Base-by-base conservation (phyloP, 345 rosid species). In the Moricandia moricandioides region DNA sequence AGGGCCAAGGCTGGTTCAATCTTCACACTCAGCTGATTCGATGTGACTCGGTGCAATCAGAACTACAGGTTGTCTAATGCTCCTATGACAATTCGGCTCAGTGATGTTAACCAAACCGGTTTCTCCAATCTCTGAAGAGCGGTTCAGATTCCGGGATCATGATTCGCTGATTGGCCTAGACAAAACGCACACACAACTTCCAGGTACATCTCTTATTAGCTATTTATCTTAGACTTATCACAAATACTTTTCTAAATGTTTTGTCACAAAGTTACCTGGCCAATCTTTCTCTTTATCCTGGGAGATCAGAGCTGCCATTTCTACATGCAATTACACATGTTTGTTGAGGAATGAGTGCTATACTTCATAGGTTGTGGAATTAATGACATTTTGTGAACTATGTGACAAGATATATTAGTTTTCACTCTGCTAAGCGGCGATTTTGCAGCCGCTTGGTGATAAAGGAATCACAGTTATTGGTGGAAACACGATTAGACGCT, bases 371-470 rank as follows among this genome's bases (percentile, higher is more conserved):
- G 11, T 3, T 49, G 37, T 29, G 27, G 49, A 31, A 39, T 67
- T 39, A 4, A 11, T 14, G 37, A 52, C 45, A 3, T 13, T 39
- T 10, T 39, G n/a, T 39, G 45, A 51, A 10, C 16, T 43, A 8
- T 59, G 54, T 47, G 62, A 51, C 5, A 13, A 12, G 26, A 35
- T 9, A 3, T 18, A 8, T 63, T 39, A 21, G 13, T 10, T 11
- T 34, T 72, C 43, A 52, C 70, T 79, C 67, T 62, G 8, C 10
- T 70, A 93, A 96, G 98, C 96, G 55, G 97, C 89, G 80, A 88
- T 90, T 80, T 80, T 94, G 85, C 98, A 91, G 84, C 96, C 97
- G 52, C 86, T 91, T 67, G 98, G 96, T 45, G 95, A 88, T 65
- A 85, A 76, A 75, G 95, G 98, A 72, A 70, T 90, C 52, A 84